Percentiles rank a stretch among this genome's conserved stretches.
Conservation (phyloP, 306 rosid genomes). For the Fragaria ananassa region DNA sequence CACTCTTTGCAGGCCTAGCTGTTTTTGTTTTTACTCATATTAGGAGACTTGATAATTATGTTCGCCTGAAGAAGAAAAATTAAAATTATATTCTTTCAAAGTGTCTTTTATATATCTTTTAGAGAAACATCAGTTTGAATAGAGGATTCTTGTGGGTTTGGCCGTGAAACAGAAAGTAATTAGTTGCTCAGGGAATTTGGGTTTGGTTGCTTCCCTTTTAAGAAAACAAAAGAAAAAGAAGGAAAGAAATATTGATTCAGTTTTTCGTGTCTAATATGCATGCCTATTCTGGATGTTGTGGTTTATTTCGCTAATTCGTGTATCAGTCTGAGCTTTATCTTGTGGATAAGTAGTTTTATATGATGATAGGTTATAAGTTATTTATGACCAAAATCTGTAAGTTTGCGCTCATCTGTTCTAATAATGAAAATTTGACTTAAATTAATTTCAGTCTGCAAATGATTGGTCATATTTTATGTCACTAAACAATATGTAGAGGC, state of each 20-base stretch:
- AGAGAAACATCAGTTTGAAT: not conserved
- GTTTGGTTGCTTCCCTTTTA: not conserved
- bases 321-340: not conserved
- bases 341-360: not conserved
- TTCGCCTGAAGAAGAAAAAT: not conserved
- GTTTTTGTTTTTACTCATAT: not conserved
- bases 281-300: not conserved
- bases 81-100: not conserved
- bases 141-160: not conserved
- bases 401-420: not conserved
- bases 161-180: not conserved
- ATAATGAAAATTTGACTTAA: not conserved
- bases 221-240: too few relatives aligned
- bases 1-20: not conserved
- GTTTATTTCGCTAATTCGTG: not conserved
- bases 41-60: not conserved
- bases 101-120: not conserved
- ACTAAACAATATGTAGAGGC: not conserved
- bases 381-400: not conserved
- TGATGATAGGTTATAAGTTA: not conserved
- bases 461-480: not conserved
- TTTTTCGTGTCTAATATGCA: not conserved
- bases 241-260: not conserved
- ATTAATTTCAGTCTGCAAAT: not conserved
- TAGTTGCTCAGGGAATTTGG: not conserved